Evolutionary conservation across 805 yeast species (phyloP), one percentile per base, ranked within the genome.

Genomic region (Candida hispaniensis): DNA sequence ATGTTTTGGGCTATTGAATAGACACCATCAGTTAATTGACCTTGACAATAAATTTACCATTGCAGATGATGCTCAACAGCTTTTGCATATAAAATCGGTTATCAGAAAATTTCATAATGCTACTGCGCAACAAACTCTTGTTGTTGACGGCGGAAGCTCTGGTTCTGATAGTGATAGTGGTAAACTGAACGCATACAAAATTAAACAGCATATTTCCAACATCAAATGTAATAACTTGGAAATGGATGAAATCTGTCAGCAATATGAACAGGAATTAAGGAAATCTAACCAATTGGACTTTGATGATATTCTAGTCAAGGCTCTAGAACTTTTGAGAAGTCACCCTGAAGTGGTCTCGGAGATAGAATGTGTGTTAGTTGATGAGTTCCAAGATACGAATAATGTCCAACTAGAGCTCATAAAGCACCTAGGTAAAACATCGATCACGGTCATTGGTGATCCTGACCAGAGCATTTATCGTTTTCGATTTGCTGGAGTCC

Each of bases 391-490:
- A 58, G 98, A 91, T 48, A 85, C 96, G 0, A 82, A 79, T 47
- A 62, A 62, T 20, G 64, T 83, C 11, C 97, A 88, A 51, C 62
- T 83, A 44, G 70, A 72, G 38, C 59, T 91, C 28, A 67, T 82
- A 63, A 67, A 66, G 42, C 22, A 35, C 7, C 10, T 19, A 4
- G 26, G 26, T 3, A 19, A 26, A n/a, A 10, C 34, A 6, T 21
- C 44, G 14, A 67, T 88, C 6, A 81, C 96, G 0, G 75, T 85
- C 1, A 96, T 88, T 2, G 98, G 98, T 1, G 98, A 88, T 51
- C 94, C 95, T 0, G 95, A 91, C 54, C 98, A 88, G 55, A 77
- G 93, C 49, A 88, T 88, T 14, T 88, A 91, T 53, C 83, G 78
- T 0, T 88, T 88, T 47, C 62, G 97, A 41, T 74, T 77, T 47